A percentile compares a stretch with the other conserved stretches of the same genome.
Evolutionary conservation across 495 filamentous ascomycete genomes (phyloP).

Genomic region (Hypoxylon fuscum): DNA sequence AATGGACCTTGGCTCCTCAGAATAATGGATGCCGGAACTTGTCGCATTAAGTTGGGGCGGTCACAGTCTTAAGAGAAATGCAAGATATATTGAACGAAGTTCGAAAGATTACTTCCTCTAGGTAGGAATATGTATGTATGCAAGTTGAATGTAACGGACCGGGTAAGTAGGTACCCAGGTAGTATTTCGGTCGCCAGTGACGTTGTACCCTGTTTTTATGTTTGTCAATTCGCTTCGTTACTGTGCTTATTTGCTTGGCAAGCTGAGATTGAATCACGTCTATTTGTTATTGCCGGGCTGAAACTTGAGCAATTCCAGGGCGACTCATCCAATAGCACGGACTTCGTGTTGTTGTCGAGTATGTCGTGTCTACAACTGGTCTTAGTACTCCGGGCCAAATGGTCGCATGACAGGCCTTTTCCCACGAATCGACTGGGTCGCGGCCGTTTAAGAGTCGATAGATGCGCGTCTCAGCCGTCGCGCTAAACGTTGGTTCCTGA

Average conservation of each 20-base stretch:
- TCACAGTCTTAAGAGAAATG: background rate
- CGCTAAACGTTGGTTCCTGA: constrained; percentile 36
- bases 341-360: constrained; percentile 15
- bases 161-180: background rate
- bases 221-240: constrained; percentile 22
- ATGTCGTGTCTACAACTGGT: constrained; percentile 20
- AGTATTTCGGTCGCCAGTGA: constrained; percentile 26
- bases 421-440: constrained; percentile 29
- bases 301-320: constrained; percentile 18
- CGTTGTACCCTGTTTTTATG: constrained; percentile 9
- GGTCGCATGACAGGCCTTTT: constrained; percentile 31
- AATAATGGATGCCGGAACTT: constrained; percentile 5
- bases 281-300: constrained; percentile 27
- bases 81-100: constrained; percentile 1
- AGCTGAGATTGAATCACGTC: constrained; percentile 20
- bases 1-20: constrained; percentile 26
- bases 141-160: background rate
- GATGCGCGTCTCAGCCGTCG: constrained; percentile 30
- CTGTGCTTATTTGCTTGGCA: constrained; percentile 24
- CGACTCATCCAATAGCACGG: constrained; percentile 10
- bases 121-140: constrained; percentile 19
- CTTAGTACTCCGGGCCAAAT: constrained; percentile 16
- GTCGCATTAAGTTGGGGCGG: constrained; percentile 14
- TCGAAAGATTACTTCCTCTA: constrained; percentile 10
- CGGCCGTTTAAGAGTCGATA: constrained; percentile 14